Evolutionary conservation across 331 rosid genomes (phyloP).

Genomic region (Acacia concinna): DNA sequence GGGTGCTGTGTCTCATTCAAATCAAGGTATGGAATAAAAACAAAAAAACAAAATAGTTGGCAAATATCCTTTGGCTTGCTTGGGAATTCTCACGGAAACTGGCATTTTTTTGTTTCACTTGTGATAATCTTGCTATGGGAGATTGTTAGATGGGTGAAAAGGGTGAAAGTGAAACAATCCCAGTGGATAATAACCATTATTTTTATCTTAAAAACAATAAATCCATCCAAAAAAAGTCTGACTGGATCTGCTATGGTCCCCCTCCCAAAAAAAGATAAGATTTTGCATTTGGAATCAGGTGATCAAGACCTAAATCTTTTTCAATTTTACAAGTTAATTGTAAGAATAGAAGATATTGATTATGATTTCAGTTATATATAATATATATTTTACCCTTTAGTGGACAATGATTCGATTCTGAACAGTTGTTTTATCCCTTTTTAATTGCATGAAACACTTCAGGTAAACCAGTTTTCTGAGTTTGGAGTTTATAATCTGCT

Average conservation of each 20-base stretch:
- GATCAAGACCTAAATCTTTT: background rate
- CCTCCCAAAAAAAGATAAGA: background rate
- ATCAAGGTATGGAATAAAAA: slow-evolving; percentile 39
- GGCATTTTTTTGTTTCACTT: background rate
- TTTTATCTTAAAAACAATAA: background rate
- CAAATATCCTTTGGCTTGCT: background rate
- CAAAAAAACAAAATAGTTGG: background rate
- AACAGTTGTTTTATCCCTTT: background rate
- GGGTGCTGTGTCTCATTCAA: slow-evolving; percentile 26
- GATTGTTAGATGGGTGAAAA: background rate
- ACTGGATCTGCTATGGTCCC: background rate
- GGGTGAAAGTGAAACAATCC: background rate
- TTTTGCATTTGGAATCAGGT: background rate
- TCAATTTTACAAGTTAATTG: background rate
- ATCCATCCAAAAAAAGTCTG: background rate
- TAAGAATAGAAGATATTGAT: background rate
- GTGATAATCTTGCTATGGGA: background rate
- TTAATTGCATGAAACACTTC: background rate
- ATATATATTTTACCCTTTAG: background rate
- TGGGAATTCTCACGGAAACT: background rate
- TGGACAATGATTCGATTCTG: background rate
- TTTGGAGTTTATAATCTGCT: slow-evolving; percentile 3
- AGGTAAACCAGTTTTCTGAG: background rate
- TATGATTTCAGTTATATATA: background rate
- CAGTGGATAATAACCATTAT: background rate